phyloP scores from a whole-genome alignment of 352 stramenopile genomes.

The Achlya hypogyna region DNA sequence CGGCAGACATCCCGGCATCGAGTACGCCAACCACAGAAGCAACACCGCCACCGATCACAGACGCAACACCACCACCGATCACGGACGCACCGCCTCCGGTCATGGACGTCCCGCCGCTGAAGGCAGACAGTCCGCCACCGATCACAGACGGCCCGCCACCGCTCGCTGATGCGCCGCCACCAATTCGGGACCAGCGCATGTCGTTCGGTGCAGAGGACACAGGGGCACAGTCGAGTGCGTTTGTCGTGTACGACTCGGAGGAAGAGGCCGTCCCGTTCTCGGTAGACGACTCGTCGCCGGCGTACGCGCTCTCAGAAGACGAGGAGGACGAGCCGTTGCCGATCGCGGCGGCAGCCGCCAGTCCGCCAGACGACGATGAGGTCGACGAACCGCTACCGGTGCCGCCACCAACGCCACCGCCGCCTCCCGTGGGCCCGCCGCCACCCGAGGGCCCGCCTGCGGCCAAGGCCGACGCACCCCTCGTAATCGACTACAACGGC shows the following conservation, averaged over 20 bases:
- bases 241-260: conserved; percentile 9
- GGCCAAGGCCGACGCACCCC: background rate
- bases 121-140: background rate
- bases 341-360: background rate
- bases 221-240: background rate
- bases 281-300: background rate
- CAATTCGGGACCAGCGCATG: conserved; percentile 7
- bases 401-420: background rate
- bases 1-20: no score
- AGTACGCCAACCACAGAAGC: no score
- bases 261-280: conserved; percentile 12
- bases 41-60: background rate
- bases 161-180: background rate
- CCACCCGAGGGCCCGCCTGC: conserved; percentile 25
- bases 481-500: conserved; percentile 55
- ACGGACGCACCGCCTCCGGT: background rate
- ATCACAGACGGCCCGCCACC: background rate
- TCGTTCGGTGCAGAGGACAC: background rate
- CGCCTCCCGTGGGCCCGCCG: background rate
- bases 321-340: conserved; percentile 9
- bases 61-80: background rate
- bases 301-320: background rate
- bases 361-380: conserved; percentile 35
- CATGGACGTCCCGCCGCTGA: conserved; percentile 16
- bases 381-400: conserved; percentile 26